A percentile compares a stretch with the other conserved stretches of the same genome.
phyloP scores from a whole-genome alignment of 2,329 filamentous ascomycete genomes.

The Phyllosticta citrichinensis region DNA sequence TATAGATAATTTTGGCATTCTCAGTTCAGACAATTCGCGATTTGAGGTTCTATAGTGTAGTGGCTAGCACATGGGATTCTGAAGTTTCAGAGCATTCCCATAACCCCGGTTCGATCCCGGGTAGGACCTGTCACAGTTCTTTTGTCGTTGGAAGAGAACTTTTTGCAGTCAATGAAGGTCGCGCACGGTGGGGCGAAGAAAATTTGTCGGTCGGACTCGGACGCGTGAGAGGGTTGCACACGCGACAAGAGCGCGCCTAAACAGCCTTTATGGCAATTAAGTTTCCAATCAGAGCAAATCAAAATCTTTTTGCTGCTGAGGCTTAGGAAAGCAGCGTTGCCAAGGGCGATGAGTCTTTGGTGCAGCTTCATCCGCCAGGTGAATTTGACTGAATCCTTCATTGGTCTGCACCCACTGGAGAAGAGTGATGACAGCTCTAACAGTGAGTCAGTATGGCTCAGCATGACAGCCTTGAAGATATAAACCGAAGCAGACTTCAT shows the following conservation, averaged over 20 bases:
- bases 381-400: background rate
- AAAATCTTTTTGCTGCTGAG: background rate
- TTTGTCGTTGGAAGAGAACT: background rate
- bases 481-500: background rate
- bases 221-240: background rate
- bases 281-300: background rate
- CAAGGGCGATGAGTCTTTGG: background rate
- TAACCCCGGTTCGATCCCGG: conserved; percentile 10
- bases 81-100: background rate
- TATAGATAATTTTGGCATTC: background rate
- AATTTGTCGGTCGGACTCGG: background rate
- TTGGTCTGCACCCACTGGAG: background rate
- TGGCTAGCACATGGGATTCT: conserved; percentile 11
- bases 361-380: background rate
- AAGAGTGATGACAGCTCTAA: too few relatives aligned
- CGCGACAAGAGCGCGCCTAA: background rate
- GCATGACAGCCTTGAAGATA: background rate
- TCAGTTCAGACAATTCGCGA: background rate
- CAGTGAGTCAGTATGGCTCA: background rate
- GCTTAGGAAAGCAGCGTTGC: background rate
- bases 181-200: background rate
- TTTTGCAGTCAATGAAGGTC: background rate
- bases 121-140: conserved; percentile 1
- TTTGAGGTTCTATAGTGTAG: conserved; percentile 9
- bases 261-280: background rate